Evolutionary conservation across 73 alveolate species (phyloP).

Genomic region (Durusdinium trenchii): DNA sequence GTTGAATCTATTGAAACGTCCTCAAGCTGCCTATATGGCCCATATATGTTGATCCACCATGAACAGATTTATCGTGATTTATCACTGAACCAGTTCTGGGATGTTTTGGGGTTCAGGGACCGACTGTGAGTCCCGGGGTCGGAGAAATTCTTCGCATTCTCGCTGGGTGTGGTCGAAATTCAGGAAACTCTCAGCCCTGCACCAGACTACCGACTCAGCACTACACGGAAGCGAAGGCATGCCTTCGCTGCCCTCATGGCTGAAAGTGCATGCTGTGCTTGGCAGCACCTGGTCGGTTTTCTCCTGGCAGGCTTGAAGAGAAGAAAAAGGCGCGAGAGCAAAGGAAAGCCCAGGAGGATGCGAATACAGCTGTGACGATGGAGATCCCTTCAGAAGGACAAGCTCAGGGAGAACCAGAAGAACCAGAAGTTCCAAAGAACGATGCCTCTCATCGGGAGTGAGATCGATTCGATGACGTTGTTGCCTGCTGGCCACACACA

Average conservation of each 20-base stretch:
- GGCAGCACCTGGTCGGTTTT: not conserved
- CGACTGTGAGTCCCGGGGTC: not conserved
- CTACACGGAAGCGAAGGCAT: slow-evolving; percentile 63
- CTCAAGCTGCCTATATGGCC: too few species aligned
- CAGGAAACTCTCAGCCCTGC: not conserved
- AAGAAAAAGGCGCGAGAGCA: slow-evolving; percentile 20
- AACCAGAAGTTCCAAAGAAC: not conserved
- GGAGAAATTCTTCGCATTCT: not conserved
- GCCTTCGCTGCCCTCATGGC: too few species aligned
- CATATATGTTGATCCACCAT: too few species aligned
- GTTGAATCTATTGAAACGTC: too few species aligned
- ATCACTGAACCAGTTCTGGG: too few species aligned
- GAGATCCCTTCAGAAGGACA: slow-evolving; percentile 17
- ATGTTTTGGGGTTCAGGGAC: too few species aligned
- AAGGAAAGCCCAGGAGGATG: not conserved
- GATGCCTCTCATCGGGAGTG: too few species aligned
- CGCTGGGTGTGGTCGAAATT: too few species aligned
- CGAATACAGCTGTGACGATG: not conserved
- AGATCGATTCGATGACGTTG: too few species aligned
- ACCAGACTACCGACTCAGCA: slow-evolving; percentile 31
- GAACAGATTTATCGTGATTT: too few species aligned
- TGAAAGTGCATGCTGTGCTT: too few species aligned
- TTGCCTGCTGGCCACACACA: too few species aligned
- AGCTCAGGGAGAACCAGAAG: not conserved
- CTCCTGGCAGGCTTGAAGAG: slow-evolving; percentile 38